Evolutionary conservation across 2,329 filamentous ascomycete genomes (phyloP).

Genomic region (Claviceps sp.): DNA sequence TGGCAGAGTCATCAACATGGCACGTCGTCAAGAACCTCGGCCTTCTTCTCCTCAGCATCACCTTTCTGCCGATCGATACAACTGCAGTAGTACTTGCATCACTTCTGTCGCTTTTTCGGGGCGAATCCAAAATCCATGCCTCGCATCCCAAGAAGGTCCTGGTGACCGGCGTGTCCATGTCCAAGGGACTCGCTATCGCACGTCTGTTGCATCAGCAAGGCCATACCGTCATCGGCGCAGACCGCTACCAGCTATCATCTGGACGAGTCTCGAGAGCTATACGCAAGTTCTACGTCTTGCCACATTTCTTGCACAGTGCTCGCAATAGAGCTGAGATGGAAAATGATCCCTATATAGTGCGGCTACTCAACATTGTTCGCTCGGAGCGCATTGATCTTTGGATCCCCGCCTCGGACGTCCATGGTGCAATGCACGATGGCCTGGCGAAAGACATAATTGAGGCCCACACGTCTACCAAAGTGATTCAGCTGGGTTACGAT

Average conservation of each 20-base stretch:
- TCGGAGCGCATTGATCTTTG: conserved; percentile 54
- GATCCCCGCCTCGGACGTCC: conserved; percentile 61
- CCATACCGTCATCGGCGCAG: conserved; percentile 60
- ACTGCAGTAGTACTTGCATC: conserved; percentile 20
- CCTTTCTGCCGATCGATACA: conserved; percentile 37
- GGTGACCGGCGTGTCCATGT: conserved; percentile 60
- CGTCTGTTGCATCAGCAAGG: conserved; percentile 50
- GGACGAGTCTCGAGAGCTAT: conserved; percentile 47
- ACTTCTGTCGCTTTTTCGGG: neutral
- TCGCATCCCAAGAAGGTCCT: conserved; percentile 36
- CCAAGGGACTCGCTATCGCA: conserved; percentile 54
- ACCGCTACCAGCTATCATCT: conserved; percentile 39
- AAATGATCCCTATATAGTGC: conserved; percentile 37
- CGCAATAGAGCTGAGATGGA: neutral
- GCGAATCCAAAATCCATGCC: conserved; percentile 5
- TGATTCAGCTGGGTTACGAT: conserved; percentile 47
- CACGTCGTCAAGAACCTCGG: conserved; percentile 13
- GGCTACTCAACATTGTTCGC: conserved; percentile 44
- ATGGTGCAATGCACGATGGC: conserved; percentile 52
- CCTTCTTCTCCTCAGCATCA: conserved; percentile 16
- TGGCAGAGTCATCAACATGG: conserved; percentile 2
- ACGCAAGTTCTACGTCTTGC: conserved; percentile 35
- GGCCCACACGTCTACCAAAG: conserved; percentile 41
- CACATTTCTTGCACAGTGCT: conserved; percentile 13
- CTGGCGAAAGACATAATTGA: conserved; percentile 49